Base-by-base conservation (phyloP, 75 land plant genomes). In the Isoetes taiwanensis region DNA sequence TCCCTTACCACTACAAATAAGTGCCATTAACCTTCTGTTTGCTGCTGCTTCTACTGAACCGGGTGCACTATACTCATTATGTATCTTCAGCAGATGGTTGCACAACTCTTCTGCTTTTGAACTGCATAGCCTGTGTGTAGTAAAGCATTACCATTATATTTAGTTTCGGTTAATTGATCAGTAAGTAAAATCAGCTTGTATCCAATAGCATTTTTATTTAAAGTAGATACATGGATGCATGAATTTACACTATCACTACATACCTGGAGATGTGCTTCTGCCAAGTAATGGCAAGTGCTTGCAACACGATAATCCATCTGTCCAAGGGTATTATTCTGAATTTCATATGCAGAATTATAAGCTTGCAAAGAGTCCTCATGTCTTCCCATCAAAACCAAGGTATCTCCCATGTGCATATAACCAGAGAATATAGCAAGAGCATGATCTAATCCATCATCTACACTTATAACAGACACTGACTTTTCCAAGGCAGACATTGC, bases 401-500 rank as follows among this genome's bases (percentile, higher is more conserved):
- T 80, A 58, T 90, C 96, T 5, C 96, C 96, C 0, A 90, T 64
- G 68, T 85, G 96, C 96, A 90, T 90, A 53, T 68, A 57, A 37
- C 96, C 93, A 14, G 81, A 62, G 63, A 82, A 85, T 0, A 59
- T 70, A 0, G 96, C 93, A n/a, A 85, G 78, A 1, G 81, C 84
- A 63, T 82, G 81, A 32, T 90, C 80, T 41, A 58, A 53, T 2
- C 80, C 93, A 5, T 54, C 62, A 10, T 31, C 65, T 14, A 37
- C 39, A 37, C 9, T 37, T 37, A n/a, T n/a, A n/a, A n/a, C n/a
- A n/a, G n/a, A n/a, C n/a, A n/a, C n/a, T n/a, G n/a, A n/a, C n/a
- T n/a, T n/a, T n/a, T n/a, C n/a, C n/a, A n/a, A n/a, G n/a, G n/a
- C n/a, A n/a, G n/a, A n/a, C n/a, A n/a, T n/a, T n/a, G n/a, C n/a